Base-by-base conservation (phyloP, 2,329 filamentous ascomycete species). In the Dothideomycetes sp. region DNA sequence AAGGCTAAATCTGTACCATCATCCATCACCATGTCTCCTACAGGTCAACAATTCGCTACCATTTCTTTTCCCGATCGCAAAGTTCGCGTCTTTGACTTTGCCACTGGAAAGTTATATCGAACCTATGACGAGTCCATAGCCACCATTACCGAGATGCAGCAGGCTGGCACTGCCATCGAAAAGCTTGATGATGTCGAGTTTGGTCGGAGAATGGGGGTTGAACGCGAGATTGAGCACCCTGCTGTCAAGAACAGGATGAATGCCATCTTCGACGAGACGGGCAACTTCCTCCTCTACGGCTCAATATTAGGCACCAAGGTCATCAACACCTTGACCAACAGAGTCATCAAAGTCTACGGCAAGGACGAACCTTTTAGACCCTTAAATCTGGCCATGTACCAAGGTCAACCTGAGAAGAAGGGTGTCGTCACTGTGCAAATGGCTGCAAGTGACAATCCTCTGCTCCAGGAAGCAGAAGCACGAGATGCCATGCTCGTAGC, bases 331-430 rank as follows among this genome's bases (percentile, higher is more conserved):
- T 81, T 88, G 54, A 94, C 91, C 12, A 96, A 98, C 62, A 78
- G 85, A 45, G 79, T 95, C 1, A 81, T 95, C 45, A 88, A 87
- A 57, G 75, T 91, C 1, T 96, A 89, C 61, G 91, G 84, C 33
- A 83, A 81, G 52, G 89, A 96, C 36, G 91, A 98, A 55, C 79
- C 83, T 31, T 80, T 95, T 52, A 79, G 91, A 18, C 77, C 86
- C 1, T 68, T 96, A 41, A 84, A 88, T 56, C 65, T 98, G 10
- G 76, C 82, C 14, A 64, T 98, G 4, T 98, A 98, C 58, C 93
- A 98, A 66, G 93, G 91, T 34, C 84, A 89, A 49, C 91, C 91
- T 1, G 84, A 94, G 58, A 93, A 89, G 63, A 96, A 96, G 60
- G 84, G 83, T 10, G 67, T 96, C 12, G 84, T 91, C 3, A 98